Conservation (phyloP, 2,329 filamentous ascomycete species). For the Neonectria hederae region DNA sequence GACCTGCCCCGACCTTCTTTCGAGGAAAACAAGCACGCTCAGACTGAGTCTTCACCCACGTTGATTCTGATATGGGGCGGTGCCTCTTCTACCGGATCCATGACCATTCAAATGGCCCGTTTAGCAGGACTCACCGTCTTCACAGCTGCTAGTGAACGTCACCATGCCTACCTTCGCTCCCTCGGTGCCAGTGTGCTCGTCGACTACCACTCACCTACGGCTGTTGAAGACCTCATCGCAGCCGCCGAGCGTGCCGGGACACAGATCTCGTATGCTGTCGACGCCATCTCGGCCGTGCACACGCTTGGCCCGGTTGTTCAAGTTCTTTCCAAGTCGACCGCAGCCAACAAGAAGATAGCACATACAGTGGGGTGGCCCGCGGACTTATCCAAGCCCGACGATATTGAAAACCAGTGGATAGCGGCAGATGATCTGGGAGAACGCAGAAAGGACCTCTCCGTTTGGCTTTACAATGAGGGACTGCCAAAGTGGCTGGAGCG, state of each 20-base stretch:
- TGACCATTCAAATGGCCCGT: conserved; percentile 2
- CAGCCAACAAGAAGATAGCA: not conserved
- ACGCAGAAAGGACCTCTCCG: conserved; percentile 1
- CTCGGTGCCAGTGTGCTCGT: conserved; percentile 6
- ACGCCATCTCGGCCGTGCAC: not conserved
- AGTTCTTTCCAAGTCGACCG: conserved; percentile 2
- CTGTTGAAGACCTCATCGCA: not conserved
- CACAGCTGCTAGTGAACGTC: not conserved
- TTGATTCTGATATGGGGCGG: conserved; percentile 1
- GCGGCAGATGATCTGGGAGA: not conserved
- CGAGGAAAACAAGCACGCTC: not conserved
- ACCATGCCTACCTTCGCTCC: not conserved
- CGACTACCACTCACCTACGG: conserved; percentile 6
- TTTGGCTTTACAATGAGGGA: not conserved
- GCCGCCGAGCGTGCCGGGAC: not conserved
- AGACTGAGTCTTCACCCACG: not conserved
- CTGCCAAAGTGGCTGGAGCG: conserved; percentile 10
- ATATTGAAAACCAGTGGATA: not conserved
- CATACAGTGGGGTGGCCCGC: not conserved
- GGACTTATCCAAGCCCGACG: not conserved
- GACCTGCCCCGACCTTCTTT: not conserved
- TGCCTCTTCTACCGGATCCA: not conserved
- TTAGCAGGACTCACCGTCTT: conserved; percentile 5
- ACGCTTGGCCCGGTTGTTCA: not conserved
- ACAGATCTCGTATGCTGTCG: conserved; percentile 1